Base-by-base conservation (phyloP, 148 eudicot genomes). In the Persicaria tinctoria region DNA sequence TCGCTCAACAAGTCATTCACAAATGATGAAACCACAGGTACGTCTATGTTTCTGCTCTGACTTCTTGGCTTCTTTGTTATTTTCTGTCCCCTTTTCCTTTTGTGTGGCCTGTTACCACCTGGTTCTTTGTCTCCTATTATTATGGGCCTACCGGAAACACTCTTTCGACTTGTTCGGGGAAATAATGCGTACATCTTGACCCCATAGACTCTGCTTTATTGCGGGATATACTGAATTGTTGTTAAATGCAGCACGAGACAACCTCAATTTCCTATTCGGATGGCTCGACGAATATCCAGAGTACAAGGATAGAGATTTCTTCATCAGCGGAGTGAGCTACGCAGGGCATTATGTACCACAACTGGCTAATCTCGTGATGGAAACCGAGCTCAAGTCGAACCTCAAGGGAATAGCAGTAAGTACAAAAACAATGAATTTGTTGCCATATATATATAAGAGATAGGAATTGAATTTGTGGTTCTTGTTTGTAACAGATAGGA, bases 271-370 rank as follows among this genome's bases (percentile, higher is more conserved):
- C 79, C 27, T 91, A 76, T 85, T 85, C 9, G 86, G 86, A 46
- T 91, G 96, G 96, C 81, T 91, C 48, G 64, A 73, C 57, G 81
- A 68, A 75, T 89, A 86, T 54, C 89, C 91, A 38, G 77, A 85
- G n/a, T 91, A 73, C 79, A 84, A 81, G 73, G 81, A 53, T 70
- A 81, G 46, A 46, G 91, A 89, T 48, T 83, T 91, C 63, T 87
- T 62, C 83, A 74, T 91, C 27, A 81, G 85, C 6, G 96, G 96
- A 73, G 96, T 84, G 80, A 91, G 96, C 74, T 91, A 91, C 74
- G 89, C 89, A 87, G 96, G 74, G 6, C 74, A 71, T 50, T 71
- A 46, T 50, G 55, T 71, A 20, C 51, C 74, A 71, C 74, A 71
- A 32, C 55, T 71, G 12, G 74, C 74, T 17, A 71, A 47, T 71